These are phyloP conservation scores for Pezicula carpinea DNA, from an alignment of 2,329 filamentous ascomycete genomes.

Conservation along the genomic window DNA sequence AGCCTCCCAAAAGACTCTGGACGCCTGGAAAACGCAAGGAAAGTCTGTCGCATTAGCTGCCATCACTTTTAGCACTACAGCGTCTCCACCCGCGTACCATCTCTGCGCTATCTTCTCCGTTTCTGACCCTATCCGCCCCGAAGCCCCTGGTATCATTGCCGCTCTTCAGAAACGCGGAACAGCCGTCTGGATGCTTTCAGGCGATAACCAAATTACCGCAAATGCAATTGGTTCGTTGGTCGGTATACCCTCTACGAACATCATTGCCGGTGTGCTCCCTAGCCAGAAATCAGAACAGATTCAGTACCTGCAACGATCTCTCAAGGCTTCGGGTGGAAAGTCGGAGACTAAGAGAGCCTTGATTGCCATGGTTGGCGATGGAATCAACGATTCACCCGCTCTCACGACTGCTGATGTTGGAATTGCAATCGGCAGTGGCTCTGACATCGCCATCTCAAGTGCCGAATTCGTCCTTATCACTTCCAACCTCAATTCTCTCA, in stretches of 20 bases:
- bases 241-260: conserved; percentile 67
- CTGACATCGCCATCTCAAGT: conserved; percentile 77
- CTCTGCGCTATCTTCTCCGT: conserved; percentile 68
- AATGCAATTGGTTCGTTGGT: conserved; percentile 70
- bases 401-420: conserved; percentile 76
- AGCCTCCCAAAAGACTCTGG: conserved; percentile 33
- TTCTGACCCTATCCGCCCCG: conserved; percentile 74
- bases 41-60: conserved; percentile 61
- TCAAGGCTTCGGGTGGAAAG: conserved; percentile 13
- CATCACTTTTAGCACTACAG: conserved; percentile 25
- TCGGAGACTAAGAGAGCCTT: conserved; percentile 41
- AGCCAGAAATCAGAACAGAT: conserved; percentile 75
- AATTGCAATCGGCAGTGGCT: conserved; percentile 76
- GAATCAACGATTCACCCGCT: conserved; percentile 81
- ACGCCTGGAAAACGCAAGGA: conserved; percentile 56
- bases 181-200: conserved; percentile 87
- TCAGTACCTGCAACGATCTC: conserved; percentile 48
- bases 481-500: conserved; percentile 51
- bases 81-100: conserved; percentile 33
- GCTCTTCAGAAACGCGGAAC: conserved; percentile 62
- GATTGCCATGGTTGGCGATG: conserved; percentile 82
- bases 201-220: conserved; percentile 84
- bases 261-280: conserved; percentile 84
- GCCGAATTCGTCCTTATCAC: conserved; percentile 76
- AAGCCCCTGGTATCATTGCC: conserved; percentile 60